Percentiles rank a stretch among this genome's conserved stretches.
phyloP scores from a whole-genome alignment of 2,329 filamentous ascomycete genomes.

The Microcyclospora pomicola region DNA sequence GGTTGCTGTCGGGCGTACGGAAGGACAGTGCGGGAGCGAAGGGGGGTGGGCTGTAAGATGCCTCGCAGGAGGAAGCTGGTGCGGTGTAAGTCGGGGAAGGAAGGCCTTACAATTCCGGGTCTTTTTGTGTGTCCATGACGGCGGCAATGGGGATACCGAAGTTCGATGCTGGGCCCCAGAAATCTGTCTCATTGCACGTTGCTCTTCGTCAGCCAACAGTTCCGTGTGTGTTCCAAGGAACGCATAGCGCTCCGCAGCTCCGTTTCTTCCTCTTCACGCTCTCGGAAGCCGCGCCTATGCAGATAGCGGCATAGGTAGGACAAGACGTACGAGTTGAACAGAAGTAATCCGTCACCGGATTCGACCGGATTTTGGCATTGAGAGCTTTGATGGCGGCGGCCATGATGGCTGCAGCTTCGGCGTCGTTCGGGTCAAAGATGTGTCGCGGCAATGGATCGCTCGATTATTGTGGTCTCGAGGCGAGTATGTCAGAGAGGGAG shows the following conservation, averaged over 20 bases:
- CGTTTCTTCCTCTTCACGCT: too few species aligned
- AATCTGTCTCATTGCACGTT: not conserved
- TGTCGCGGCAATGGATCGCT: constrained; percentile 1
- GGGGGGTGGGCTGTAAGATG: not conserved
- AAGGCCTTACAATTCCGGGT: constrained; percentile 36
- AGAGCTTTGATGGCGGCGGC: constrained; percentile 40
- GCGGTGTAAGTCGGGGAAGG: not conserved
- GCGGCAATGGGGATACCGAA: constrained; percentile 41
- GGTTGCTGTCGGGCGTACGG: not conserved
- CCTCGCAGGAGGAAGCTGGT: too few species aligned
- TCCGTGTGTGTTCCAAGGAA: too few species aligned
- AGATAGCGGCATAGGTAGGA: not conserved
- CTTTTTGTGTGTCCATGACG: constrained; percentile 40
- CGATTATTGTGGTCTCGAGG: too few species aligned
- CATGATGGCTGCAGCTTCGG: constrained; percentile 24
- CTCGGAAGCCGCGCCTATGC: too few species aligned
- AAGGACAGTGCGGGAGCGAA: not conserved
- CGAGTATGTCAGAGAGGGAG: too few species aligned
- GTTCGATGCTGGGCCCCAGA: constrained; percentile 30
- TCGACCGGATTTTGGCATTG: constrained; percentile 39
- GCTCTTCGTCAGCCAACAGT: not conserved
- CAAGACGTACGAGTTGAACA: constrained; percentile 38
- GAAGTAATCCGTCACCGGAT: constrained; percentile 37
- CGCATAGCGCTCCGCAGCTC: too few species aligned
- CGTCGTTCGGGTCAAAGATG: not conserved